Conservation (phyloP, 345 rosid species). For the Linum trigynum region DNA sequence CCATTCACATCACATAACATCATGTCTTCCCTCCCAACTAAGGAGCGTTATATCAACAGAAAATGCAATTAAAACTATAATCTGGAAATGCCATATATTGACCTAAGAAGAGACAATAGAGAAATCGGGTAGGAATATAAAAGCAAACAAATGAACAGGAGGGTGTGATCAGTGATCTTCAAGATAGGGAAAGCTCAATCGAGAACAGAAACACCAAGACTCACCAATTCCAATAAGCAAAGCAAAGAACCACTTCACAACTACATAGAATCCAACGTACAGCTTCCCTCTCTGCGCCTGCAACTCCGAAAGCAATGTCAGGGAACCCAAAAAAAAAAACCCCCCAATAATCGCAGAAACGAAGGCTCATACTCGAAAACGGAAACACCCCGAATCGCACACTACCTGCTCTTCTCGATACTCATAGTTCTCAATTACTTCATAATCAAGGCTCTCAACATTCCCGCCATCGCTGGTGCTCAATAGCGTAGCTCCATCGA, state of each 20-base stretch:
- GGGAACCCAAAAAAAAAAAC: background rate
- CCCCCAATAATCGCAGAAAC: background rate
- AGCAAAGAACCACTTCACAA: constrained; percentile 88
- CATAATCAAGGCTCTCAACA: constrained; percentile 88
- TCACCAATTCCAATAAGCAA: constrained; percentile 86
- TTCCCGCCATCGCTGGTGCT: constrained; percentile 30
- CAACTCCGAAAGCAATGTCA: constrained; percentile 7
- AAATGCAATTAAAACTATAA: background rate
- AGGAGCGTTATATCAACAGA: too few species aligned
- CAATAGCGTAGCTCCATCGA: constrained; percentile 42
- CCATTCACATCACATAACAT: background rate
- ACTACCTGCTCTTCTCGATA: constrained; percentile 85
- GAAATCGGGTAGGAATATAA: background rate
- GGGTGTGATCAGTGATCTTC: background rate
- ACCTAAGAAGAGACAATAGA: background rate
- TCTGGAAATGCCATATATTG: background rate
- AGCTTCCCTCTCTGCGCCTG: constrained; percentile 89
- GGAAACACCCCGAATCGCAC: background rate
- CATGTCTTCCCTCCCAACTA: background rate
- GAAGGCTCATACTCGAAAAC: background rate
- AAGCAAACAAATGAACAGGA: background rate
- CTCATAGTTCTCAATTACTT: constrained; percentile 83
- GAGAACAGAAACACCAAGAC: background rate
- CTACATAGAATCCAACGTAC: constrained; percentile 58
- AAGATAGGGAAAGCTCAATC: background rate